Evolutionary conservation across 768 basidiomycete genomes (phyloP).

Genomic region (Mycena kentingensis): DNA sequence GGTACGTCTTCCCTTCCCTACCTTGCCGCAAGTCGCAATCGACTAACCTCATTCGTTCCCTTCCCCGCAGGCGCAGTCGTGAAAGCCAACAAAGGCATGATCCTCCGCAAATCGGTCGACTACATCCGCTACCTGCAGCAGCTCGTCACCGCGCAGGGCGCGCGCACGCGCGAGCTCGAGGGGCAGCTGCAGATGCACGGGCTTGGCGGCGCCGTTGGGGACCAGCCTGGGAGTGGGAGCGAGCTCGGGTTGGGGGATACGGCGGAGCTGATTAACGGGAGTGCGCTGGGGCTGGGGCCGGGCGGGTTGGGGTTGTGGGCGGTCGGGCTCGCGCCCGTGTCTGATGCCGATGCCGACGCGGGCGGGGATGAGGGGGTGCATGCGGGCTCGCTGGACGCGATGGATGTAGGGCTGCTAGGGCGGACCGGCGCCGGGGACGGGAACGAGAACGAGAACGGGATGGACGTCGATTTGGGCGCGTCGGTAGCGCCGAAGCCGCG

Average conservation of each 20-base stretch:
- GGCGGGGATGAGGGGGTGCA: no score
- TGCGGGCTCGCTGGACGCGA: no score
- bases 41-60: background rate
- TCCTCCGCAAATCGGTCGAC: conserved; percentile 80
- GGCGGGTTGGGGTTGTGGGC: conserved; percentile 17
- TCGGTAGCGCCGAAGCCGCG: no score
- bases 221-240: conserved; percentile 20
- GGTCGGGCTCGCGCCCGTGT: conserved; percentile 26
- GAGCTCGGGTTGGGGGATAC: conserved; percentile 5
- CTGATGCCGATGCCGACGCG: conserved; percentile 23
- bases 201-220: conserved; percentile 44
- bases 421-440: no score
- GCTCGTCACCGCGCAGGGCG: conserved; percentile 77
- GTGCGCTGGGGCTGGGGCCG: conserved; percentile 7
- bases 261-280: conserved; percentile 14
- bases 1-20: no score
- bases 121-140: conserved; percentile 81
- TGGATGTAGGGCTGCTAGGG: no score
- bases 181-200: conserved; percentile 64
- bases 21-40: no score
- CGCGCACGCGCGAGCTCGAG: conserved; percentile 78
- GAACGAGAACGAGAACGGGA: no score
- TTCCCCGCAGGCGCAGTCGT: conserved; percentile 39
- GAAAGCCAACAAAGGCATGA: conserved; percentile 96
- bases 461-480: no score